A percentile compares a stretch with the other conserved stretches of the same genome.
These are phyloP conservation scores for Lasiosphaeria hispida DNA, from an alignment of 495 filamentous ascomycete species.

Conservation along the genomic window DNA sequence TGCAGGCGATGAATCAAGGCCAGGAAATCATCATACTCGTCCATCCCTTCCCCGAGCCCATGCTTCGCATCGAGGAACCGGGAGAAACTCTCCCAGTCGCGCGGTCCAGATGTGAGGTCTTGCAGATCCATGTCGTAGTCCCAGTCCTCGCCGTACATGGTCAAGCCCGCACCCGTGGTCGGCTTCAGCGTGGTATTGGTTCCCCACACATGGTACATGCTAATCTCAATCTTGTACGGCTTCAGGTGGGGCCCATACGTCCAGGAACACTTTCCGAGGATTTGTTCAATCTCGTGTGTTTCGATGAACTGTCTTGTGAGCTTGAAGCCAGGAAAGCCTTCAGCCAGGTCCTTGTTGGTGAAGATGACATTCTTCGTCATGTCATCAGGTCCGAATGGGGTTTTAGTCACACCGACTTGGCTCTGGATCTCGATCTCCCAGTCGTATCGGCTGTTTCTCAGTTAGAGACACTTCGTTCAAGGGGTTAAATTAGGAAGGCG, in stretches of 20 bases:
- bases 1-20: conserved; percentile 5
- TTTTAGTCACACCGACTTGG: too few species aligned
- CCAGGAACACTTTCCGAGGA: background rate
- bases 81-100: conserved; percentile 18
- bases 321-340: too few species aligned
- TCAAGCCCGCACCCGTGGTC: conserved; percentile 1
- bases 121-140: conserved; percentile 13
- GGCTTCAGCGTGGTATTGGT: background rate
- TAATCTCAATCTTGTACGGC: conserved; percentile 21
- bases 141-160: conserved; percentile 20
- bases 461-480: too few species aligned
- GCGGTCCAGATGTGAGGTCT: conserved; percentile 3
- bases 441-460: too few species aligned
- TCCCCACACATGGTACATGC: conserved; percentile 10
- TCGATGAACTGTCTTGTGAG: too few species aligned
- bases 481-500: background rate
- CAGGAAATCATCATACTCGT: conserved; percentile 15
- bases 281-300: too few species aligned
- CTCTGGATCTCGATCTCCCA: too few species aligned
- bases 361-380: too few species aligned
- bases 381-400: too few species aligned
- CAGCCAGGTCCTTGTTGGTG: too few species aligned
- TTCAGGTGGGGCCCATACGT: conserved; percentile 11
- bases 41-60: background rate
- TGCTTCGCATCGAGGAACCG: conserved; percentile 11